phyloP scores from a whole-genome alignment of 192 early-diverging fungal species.

The Chytriomyces hyalinus region DNA sequence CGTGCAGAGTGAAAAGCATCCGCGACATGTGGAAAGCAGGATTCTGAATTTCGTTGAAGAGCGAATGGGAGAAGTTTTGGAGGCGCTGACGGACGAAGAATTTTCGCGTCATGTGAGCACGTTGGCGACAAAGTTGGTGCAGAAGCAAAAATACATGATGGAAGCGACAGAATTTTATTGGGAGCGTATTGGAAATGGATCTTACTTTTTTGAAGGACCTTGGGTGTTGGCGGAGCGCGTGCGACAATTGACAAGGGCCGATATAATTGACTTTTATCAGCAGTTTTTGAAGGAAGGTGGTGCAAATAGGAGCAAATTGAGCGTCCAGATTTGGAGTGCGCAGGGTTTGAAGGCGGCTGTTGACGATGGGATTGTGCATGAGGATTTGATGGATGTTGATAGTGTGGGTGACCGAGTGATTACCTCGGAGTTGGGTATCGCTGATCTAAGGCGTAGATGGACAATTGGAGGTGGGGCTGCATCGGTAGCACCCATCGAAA shows the following conservation, averaged over 20 bases:
- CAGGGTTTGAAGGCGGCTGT: constrained; percentile 2
- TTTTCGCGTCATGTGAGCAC: constrained; percentile 67
- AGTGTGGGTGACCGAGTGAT: not conserved
- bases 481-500: not conserved
- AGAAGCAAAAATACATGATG: constrained; percentile 76
- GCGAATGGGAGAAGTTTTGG: constrained; percentile 57
- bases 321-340: constrained; percentile 59
- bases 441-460: constrained; percentile 2
- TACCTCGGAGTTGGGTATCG: not conserved
- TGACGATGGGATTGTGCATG: not conserved
- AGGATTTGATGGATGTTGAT: constrained; percentile 1
- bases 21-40: constrained; percentile 78
- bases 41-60: constrained; percentile 76
- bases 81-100: constrained; percentile 20
- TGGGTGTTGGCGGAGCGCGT: constrained; percentile 53
- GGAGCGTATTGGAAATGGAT: constrained; percentile 66
- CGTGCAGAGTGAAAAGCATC: constrained; percentile 84
- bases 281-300: constrained; percentile 58
- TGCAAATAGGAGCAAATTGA: constrained; percentile 63
- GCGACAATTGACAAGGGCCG: constrained; percentile 49
- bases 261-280: constrained; percentile 64
- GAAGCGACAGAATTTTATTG: constrained; percentile 72
- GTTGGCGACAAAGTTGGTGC: constrained; percentile 63
- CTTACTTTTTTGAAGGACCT: constrained; percentile 73
- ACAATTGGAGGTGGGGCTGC: not conserved